Conservation (phyloP, 805 yeast genomes). For the Ascoidea rubescens region DNA sequence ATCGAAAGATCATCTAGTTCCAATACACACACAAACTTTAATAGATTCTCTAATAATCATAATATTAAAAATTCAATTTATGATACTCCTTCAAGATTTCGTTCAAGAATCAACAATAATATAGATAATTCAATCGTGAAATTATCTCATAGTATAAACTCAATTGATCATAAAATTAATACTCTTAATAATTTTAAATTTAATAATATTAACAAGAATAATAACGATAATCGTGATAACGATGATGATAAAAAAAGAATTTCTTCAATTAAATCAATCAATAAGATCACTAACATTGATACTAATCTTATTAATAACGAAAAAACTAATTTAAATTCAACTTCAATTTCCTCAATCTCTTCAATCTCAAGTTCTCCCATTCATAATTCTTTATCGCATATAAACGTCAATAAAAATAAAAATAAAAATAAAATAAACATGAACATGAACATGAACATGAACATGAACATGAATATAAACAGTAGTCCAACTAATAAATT, state of each 20-base stretch:
- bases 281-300: no score
- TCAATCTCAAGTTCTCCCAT: neutral
- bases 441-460: neutral
- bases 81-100: neutral
- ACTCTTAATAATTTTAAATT: no score
- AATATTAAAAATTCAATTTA: no score
- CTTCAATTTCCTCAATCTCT: neutral
- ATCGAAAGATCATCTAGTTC: no score
- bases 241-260: no score
- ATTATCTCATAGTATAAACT: neutral
- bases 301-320: neutral
- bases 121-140: neutral
- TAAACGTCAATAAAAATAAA: no score
- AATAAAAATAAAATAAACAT: no score
- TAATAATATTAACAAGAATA: no score
- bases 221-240: no score
- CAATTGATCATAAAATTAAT: neutral
- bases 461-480: neutral
- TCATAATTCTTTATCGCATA: neutral
- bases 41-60: no score
- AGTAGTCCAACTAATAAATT: no score
- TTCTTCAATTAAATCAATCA: neutral
- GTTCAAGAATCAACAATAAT: neutral
- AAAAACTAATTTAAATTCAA: neutral
- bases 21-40: no score